Evolutionary conservation across 495 filamentous ascomycete species (phyloP).

Genomic region (Trichodelitschia bisporula): DNA sequence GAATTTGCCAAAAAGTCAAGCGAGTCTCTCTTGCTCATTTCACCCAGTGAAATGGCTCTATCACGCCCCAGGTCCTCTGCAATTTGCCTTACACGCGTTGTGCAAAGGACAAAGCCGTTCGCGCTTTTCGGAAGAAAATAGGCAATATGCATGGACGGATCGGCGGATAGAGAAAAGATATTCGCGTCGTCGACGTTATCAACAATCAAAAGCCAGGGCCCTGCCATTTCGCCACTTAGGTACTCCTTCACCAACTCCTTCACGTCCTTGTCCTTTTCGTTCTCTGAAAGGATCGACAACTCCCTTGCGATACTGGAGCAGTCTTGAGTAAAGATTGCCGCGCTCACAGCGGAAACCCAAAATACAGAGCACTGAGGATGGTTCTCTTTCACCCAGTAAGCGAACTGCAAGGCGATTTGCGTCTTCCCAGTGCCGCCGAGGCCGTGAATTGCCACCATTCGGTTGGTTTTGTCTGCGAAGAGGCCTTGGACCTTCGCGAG

Average conservation of each 20-base stretch:
- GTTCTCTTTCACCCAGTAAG: too few species aligned
- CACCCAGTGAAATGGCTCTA: slow-evolving; percentile 1
- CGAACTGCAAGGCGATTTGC: too few species aligned
- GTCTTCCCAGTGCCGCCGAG: too few species aligned
- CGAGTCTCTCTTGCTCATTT: slow-evolving; percentile 1
- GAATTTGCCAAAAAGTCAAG: slow-evolving; percentile 1
- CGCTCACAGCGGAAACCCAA: too few species aligned
- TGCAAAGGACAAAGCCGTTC: slow-evolving; percentile 3
- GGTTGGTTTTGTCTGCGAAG: too few species aligned
- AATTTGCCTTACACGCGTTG: slow-evolving; percentile 2
- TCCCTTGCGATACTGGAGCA: too few species aligned
- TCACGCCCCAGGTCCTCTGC: slow-evolving; percentile 1
- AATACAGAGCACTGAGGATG: too few species aligned
- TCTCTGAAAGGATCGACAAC: too few species aligned
- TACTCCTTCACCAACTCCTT: slow-evolving; percentile 9
- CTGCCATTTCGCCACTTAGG: slow-evolving; percentile 10
- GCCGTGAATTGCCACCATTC: too few species aligned
- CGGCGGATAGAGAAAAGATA: neutral
- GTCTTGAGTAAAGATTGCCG: too few species aligned
- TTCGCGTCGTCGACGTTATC: slow-evolving; percentile 11
- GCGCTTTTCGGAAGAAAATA: neutral
- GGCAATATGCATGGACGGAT: too few species aligned
- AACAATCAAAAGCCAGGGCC: slow-evolving; percentile 9
- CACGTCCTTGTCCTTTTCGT: neutral
- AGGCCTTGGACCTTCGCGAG: too few species aligned